phyloP scores from a whole-genome alignment of 441 rosid species.

The Euphorbia corollata region DNA sequence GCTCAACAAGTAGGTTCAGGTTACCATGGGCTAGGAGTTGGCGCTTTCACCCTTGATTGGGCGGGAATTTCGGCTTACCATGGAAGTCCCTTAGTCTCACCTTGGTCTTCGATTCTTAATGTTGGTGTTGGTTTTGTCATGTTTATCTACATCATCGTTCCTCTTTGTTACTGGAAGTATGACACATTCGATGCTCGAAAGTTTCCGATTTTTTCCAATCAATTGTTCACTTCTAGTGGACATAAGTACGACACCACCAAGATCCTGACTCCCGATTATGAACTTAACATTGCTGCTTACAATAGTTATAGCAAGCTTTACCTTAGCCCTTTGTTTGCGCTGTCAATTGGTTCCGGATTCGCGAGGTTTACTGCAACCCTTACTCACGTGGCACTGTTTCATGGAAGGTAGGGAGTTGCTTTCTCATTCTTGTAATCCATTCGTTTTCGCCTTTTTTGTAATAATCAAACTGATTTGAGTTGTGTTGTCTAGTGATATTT shows the following conservation, averaged over 20 bases:
- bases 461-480: conserved; percentile 15
- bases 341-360: conserved; percentile 85
- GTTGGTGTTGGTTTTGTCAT: conserved; percentile 79
- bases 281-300: conserved; percentile 57
- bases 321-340: conserved; percentile 80
- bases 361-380: conserved; percentile 82
- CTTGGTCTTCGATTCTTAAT: conserved; percentile 81
- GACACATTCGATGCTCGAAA: conserved; percentile 69
- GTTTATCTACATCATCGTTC: conserved; percentile 83
- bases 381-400: conserved; percentile 80
- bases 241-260: conserved; percentile 75
- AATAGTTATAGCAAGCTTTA: conserved; percentile 73
- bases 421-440: background rate
- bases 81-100: conserved; percentile 89
- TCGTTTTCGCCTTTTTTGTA: background rate
- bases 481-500: conserved; percentile 57
- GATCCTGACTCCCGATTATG: conserved; percentile 63
- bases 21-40: conserved; percentile 81
- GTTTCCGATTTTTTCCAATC: conserved; percentile 84
- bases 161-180: conserved; percentile 86
- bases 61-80: conserved; percentile 95
- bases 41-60: conserved; percentile 91
- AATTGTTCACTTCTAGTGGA: conserved; percentile 65
- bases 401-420: conserved; percentile 57
- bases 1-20: conserved; percentile 94